Percentiles rank a stretch among this genome's conserved stretches.
These are phyloP conservation scores for Cucumis sativus DNA, from an alignment of 306 rosid species.

Conservation along the genomic window DNA sequence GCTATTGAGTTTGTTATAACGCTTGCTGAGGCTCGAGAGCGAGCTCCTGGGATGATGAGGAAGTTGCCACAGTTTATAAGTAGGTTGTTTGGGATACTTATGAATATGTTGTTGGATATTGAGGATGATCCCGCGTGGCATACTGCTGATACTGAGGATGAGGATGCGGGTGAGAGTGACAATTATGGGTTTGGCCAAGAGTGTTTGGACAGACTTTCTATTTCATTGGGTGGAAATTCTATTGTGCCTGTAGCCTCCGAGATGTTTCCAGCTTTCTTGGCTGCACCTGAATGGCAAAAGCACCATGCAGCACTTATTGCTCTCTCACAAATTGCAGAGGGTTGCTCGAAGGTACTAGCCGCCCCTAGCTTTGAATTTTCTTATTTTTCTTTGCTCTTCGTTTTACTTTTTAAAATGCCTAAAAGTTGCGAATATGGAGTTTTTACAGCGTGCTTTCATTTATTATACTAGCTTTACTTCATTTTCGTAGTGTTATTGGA, in stretches of 20 bases:
- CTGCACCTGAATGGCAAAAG: conserved; percentile 90
- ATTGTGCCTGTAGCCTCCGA: conserved; percentile 93
- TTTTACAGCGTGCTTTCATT: background rate
- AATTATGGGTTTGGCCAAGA: conserved; percentile 92
- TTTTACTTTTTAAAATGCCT: background rate
- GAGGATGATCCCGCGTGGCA: conserved; percentile 93
- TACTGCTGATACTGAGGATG: conserved; percentile 69
- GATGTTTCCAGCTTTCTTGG: conserved; percentile 67
- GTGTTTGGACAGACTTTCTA: conserved; percentile 79
- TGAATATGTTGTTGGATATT: conserved; percentile 75
- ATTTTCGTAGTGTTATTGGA: background rate
- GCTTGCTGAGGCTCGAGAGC: conserved; percentile 85
- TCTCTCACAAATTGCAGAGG: conserved; percentile 89
- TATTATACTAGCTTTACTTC: background rate
- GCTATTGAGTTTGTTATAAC: conserved; percentile 92
- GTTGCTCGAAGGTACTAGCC: conserved; percentile 61
- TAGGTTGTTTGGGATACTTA: conserved; percentile 68
- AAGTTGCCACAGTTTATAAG: conserved; percentile 88
- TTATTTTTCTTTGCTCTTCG: background rate
- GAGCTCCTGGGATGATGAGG: conserved; percentile 98
- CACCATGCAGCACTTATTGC: conserved; percentile 93
- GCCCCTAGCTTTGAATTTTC: background rate
- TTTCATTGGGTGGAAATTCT: conserved; percentile 88
- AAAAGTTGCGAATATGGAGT: background rate
- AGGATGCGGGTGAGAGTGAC: conserved; percentile 82